Base-by-base conservation (phyloP, 1,284 basidiomycete species). In the Agroathelia rolfsii region DNA sequence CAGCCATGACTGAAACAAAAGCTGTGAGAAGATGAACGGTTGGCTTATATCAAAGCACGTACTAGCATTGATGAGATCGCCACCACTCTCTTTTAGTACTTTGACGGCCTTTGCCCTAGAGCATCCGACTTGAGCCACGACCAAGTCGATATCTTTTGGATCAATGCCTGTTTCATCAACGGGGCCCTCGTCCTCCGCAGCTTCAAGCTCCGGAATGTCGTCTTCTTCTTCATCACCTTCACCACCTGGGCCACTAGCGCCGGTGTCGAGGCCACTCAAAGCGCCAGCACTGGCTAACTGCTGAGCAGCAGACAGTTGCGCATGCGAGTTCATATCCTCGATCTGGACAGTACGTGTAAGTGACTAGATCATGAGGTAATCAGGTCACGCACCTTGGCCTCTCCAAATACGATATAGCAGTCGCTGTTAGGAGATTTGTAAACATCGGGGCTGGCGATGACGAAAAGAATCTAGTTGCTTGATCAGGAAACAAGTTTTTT, bases 331-430 rank as follows among this genome's bases (percentile, higher is more conserved):
- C 71, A 87, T 86, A 59, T 96, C 92, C 66, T 96, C 92, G 46
- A 88, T 76, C 82, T 87, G 42, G n/a, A 27, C 24, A 16, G 18
- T 24, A 18, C 9, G 34, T 24, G 12, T 28, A 15, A 17, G 11
- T 16, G 22, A 24, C 37, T 27, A 28, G 14, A 15, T 9, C 19
- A 12, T 13, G n/a, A 22, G n/a, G n/a, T n/a, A n/a, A n/a, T n/a
- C n/a, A n/a, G n/a, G n/a, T 9, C 10, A 37, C 55, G 27, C 35
- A 82, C 80, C 75, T 93, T 95, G 46, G 90, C 92, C 69, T 98
- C 94, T 48, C 94, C 94, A 50, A 97, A 98, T 44, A 98, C 90
- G 56, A 98, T 90, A 73, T 98, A 97, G 62, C 85, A 89, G 62
- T 98, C 95, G 51, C 88, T 92, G 63, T 87, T 88, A 32, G 86